Evolutionary conservation across 2,329 filamentous ascomycete species (phyloP), one percentile per base, ranked within the genome.

Genomic region (Neonectria neomacrospora): DNA sequence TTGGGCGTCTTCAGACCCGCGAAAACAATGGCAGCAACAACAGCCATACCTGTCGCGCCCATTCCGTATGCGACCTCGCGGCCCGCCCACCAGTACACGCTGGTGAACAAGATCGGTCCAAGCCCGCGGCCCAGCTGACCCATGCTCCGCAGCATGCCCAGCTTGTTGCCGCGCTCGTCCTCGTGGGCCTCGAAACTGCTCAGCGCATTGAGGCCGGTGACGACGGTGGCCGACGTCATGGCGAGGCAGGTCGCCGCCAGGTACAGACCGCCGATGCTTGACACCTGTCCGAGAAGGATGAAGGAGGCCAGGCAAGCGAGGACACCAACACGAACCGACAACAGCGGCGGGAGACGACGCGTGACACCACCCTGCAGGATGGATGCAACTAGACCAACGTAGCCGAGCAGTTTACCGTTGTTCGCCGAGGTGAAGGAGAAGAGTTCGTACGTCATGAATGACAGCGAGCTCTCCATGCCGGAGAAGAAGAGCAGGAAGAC

Each of bases 31-130:
- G 83, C 84, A 47, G 86, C 85, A 11, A 98, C 94, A 1, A 83
- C 87, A 5, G 91, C 78, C 82, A 98, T 97, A 5, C 93, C 94
- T 12, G 87, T 83, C 0, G 93, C 91, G 4, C 96, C 96, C 71
- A 93, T 85, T 1, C 83, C 84, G 78, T 98, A 99, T 2, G 96
- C 96, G 11, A 89, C 85, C 75, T 96, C 91, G 50, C 96, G 85
- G 0, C 96, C 96, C 7, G 93, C 94, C 96, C 96, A 99, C 96
- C 96, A 99, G 81, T 99, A 99, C 59, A 99, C 83, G 52, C 93
- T 93, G 66, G 96, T 98, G 76, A 99, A 99, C 37, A 97, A 80
- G 5, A 99, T 78, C 0, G 96, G 96, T 0, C 96, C 96, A 11
- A 97, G 78, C 0, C 94, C 93, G 34, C 96, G 86, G 3, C 96